Percentiles rank a stretch among this genome's conserved stretches.
Evolutionary conservation across 805 yeast genomes (phyloP).

Genomic region (Candida pseudoglaebosa): DNA sequence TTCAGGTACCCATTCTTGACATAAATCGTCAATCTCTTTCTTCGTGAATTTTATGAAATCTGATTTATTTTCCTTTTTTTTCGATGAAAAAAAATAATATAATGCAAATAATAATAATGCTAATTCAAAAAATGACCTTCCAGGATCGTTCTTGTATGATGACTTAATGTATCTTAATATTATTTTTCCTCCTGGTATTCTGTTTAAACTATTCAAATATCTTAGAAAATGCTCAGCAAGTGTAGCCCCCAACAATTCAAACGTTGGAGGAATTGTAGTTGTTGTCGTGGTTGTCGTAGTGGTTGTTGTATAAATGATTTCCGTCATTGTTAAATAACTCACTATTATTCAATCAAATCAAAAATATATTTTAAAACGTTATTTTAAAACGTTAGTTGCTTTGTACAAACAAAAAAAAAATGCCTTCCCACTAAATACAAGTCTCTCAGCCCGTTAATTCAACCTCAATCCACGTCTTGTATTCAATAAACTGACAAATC

Average conservation of each 20-base stretch:
- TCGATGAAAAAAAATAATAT: slow-evolving; percentile 74
- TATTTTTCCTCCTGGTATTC: slow-evolving; percentile 55
- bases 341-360: too few relatives aligned
- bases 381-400: too few relatives aligned
- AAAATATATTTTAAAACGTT: too few relatives aligned
- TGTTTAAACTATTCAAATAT: slow-evolving; percentile 33
- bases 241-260: slow-evolving; percentile 31
- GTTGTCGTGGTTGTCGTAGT: slow-evolving; percentile 26
- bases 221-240: slow-evolving; percentile 31
- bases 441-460: too few relatives aligned
- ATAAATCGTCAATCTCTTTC: slow-evolving; percentile 73
- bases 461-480: too few relatives aligned
- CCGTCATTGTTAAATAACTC: slow-evolving; percentile 1
- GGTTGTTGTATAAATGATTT: slow-evolving; percentile 17
- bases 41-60: slow-evolving; percentile 58
- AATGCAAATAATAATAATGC: slow-evolving; percentile 76
- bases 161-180: slow-evolving; percentile 70
- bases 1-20: slow-evolving; percentile 91
- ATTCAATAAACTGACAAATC: too few relatives aligned
- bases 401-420: too few relatives aligned
- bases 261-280: slow-evolving; percentile 32
- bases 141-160: slow-evolving; percentile 91
- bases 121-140: slow-evolving; percentile 79
- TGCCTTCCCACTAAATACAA: too few relatives aligned
- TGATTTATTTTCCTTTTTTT: slow-evolving; percentile 69